Conservation (phyloP, 2,329 filamentous ascomycete species). For the Colletotrichum tofieldiae region DNA sequence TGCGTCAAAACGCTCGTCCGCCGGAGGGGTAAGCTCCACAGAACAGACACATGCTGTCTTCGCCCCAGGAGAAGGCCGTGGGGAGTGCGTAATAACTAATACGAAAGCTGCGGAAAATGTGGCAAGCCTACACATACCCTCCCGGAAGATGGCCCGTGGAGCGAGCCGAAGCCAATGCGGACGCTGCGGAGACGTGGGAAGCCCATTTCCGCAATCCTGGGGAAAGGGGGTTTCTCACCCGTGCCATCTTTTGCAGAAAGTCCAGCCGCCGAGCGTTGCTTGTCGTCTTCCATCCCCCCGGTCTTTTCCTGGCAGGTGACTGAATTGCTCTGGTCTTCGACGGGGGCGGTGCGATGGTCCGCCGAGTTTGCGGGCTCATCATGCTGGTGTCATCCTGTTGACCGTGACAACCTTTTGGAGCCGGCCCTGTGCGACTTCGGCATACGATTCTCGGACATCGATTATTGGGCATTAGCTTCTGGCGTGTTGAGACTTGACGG, state of each 20-base stretch:
- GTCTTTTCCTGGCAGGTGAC: slow-evolving; percentile 4
- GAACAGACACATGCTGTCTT: not conserved
- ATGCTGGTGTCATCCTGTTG: not conserved
- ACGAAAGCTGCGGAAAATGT: slow-evolving; percentile 27
- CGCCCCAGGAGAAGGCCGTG: not conserved
- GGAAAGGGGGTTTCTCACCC: not conserved
- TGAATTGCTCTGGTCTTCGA: not conserved
- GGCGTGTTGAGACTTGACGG: not conserved
- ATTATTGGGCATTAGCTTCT: not conserved
- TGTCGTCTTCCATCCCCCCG: not conserved
- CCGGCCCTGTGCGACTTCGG: not conserved
- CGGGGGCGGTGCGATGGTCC: not conserved
- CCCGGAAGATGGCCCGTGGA: slow-evolving; percentile 9
- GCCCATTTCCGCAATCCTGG: slow-evolving; percentile 22
- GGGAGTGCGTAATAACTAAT: slow-evolving; percentile 22
- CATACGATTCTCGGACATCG: not conserved
- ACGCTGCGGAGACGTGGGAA: slow-evolving; percentile 20
- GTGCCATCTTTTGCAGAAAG: slow-evolving; percentile 10
- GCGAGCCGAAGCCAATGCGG: slow-evolving; percentile 3
- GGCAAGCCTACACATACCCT: not conserved
- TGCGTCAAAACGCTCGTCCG: not conserved
- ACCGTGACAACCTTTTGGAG: too few species aligned
- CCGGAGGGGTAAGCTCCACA: slow-evolving; percentile 11
- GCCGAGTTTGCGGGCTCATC: not conserved
- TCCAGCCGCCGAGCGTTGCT: slow-evolving; percentile 8